phyloP scores from a whole-genome alignment of 768 basidiomycete species.

The Boletus bicolor region DNA sequence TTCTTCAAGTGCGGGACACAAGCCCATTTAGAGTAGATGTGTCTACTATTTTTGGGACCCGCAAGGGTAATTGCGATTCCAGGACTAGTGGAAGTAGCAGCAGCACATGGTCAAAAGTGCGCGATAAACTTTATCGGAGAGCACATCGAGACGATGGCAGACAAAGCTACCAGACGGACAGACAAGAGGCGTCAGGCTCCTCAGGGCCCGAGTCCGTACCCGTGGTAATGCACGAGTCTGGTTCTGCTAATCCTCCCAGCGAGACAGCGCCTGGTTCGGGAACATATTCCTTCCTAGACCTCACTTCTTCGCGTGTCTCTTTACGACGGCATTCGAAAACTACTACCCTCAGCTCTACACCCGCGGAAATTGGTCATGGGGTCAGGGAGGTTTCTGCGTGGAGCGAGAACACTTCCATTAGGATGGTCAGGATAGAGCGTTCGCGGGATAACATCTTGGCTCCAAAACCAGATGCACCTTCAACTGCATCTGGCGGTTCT shows the following conservation, averaged over 20 bases:
- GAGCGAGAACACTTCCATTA: slow-evolving; percentile 20
- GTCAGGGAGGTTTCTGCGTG: slow-evolving; percentile 5
- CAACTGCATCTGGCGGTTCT: slow-evolving; percentile 31
- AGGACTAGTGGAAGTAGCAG: slow-evolving; percentile 22
- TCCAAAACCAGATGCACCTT: slow-evolving; percentile 31
- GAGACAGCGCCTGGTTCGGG: slow-evolving; percentile 27
- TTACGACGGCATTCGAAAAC: slow-evolving; percentile 24
- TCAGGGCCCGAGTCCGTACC: slow-evolving; percentile 32
- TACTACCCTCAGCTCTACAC: slow-evolving; percentile 26
- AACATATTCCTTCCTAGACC: slow-evolving; percentile 34
- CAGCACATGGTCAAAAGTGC: slow-evolving; percentile 32
- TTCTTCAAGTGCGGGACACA: slow-evolving; percentile 38
- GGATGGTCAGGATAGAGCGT: slow-evolving; percentile 18
- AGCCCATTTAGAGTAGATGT: slow-evolving; percentile 50
- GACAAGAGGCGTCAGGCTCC: slow-evolving; percentile 21
- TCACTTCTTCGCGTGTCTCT: slow-evolving; percentile 28
- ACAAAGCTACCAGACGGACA: slow-evolving; percentile 15
- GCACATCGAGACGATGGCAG: slow-evolving; percentile 31
- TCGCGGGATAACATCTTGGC: slow-evolving; percentile 12
- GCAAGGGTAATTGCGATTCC: slow-evolving; percentile 19
- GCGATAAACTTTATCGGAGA: slow-evolving; percentile 28
- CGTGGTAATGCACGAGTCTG: slow-evolving; percentile 28
- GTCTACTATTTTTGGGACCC: slow-evolving; percentile 23
- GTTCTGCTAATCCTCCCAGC: slow-evolving; percentile 15
- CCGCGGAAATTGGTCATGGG: slow-evolving; percentile 27